These are phyloP conservation scores for Pythium brachiatum DNA, from an alignment of 352 stramenopile genomes.

Conservation along the genomic window DNA sequence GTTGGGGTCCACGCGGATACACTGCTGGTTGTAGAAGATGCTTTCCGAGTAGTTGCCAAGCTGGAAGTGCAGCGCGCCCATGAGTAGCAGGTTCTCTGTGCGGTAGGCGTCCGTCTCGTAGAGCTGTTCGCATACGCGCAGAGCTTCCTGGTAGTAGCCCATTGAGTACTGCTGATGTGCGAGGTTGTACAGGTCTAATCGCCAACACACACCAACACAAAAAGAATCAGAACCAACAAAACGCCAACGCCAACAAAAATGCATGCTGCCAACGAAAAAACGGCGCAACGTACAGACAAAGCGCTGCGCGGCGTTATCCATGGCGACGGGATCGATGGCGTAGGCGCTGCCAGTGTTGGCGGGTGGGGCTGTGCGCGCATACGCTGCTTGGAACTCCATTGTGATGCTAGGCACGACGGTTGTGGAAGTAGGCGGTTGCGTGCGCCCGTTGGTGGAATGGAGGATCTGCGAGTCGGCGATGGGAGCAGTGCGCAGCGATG, in stretches of 20 bases:
- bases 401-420: not conserved
- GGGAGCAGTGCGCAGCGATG: not conserved
- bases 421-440: not conserved
- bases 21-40: constrained; percentile 96
- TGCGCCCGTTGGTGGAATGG: not conserved
- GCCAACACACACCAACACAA: not conserved
- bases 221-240: not conserved
- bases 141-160: constrained; percentile 87
- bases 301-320: constrained; percentile 51
- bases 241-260: not conserved
- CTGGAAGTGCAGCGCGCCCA: constrained; percentile 93
- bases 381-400: constrained; percentile 27
- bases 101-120: constrained; percentile 86
- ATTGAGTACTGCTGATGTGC: constrained; percentile 85
- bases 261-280: not conserved
- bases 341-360: constrained; percentile 27
- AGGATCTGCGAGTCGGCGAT: constrained; percentile 1
- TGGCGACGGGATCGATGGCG: constrained; percentile 19
- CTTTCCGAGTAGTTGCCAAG: constrained; percentile 89
- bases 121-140: constrained; percentile 83
- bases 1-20: constrained; percentile 88
- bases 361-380: constrained; percentile 20
- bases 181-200: constrained; percentile 63
- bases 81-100: constrained; percentile 91
- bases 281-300: constrained; percentile 58